Base-by-base conservation (phyloP, 768 basidiomycete species). In the Rhizopogon rudus region DNA sequence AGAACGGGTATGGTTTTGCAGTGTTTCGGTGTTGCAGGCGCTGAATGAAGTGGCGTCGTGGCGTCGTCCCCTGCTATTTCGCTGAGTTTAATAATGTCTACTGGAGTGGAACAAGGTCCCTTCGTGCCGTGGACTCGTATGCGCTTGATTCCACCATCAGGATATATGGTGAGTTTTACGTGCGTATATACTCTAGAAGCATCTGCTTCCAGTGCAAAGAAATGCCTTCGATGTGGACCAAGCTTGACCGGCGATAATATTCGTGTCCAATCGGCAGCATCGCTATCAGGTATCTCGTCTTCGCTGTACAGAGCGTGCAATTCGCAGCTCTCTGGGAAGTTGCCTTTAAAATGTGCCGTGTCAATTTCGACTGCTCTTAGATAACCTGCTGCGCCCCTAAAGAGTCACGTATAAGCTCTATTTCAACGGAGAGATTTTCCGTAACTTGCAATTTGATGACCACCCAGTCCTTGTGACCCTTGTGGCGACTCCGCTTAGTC, bases 111-210 rank as follows among this genome's bases (percentile, higher is more conserved):
- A 33, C 56, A 62, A 28, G 63, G 66, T 43, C 77, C 77, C 46
- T 82, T 79, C 52, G 77, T 73, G 5, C 97, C 93, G 60, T 84
- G 75, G 48, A 97, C 70, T 56, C 97, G 82, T n/a, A 99, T 76
- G 22, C 97, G 83, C 73, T 98, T 98, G 66, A 98, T 73, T 25
- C 97, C 97, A 42, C 97, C 97, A 64, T 99, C 96, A 1, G 97
- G 97, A 67, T 88, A 82, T 62, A 97, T 96, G 17, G 89, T 92
- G 56, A 97, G 73, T 61, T 86, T 83, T 55, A 98, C 81, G 69
- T 99, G 96, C 13, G 86, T 93, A 68, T 84, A 95, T 17, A 75
- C 67, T 55, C 68, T 70, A 12, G 72, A 81, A 48, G 77, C 71
- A 16, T 82, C 78, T 65, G 85, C 81, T 62, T 87, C 84, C 56